Evolutionary conservation across 208 protist genomes (phyloP).

Genomic region (Wallacemonas rigidus): DNA sequence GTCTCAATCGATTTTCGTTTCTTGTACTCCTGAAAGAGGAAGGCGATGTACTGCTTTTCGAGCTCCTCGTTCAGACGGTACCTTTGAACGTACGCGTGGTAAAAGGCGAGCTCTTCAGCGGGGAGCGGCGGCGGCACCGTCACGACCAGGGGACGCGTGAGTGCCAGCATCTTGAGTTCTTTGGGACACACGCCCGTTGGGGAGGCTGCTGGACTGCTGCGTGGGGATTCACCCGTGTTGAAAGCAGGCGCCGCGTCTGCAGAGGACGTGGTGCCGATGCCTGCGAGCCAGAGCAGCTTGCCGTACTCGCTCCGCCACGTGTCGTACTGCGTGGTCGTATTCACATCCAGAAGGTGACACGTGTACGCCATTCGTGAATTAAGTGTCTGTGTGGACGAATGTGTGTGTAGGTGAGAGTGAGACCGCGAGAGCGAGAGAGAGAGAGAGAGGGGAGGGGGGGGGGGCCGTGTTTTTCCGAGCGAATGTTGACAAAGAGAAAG

Average conservation of each 20-base stretch:
- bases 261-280: not conserved
- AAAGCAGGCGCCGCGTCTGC: not conserved
- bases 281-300: conserved; percentile 12
- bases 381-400: not conserved
- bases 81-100: conserved; percentile 15
- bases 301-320: not conserved
- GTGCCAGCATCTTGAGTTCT: conserved; percentile 25
- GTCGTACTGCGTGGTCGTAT: conserved; percentile 6
- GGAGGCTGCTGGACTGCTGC: conserved; percentile 22
- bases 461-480: no score
- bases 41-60: conserved; percentile 52
- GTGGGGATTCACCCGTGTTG: conserved; percentile 21
- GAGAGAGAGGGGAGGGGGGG: no score
- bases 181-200: conserved; percentile 19
- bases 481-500: no score
- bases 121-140: conserved; percentile 22
- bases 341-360: conserved; percentile 7
- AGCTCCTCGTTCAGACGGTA: conserved; percentile 23
- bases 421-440: no score
- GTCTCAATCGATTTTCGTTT: conserved; percentile 66
- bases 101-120: conserved; percentile 15
- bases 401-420: not conserved
- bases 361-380: conserved; percentile 3
- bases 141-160: conserved; percentile 34
- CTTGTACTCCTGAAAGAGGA: conserved; percentile 82